phyloP scores from a whole-genome alignment of 2,329 filamentous ascomycete genomes.

The Pezicula rhizophila region DNA sequence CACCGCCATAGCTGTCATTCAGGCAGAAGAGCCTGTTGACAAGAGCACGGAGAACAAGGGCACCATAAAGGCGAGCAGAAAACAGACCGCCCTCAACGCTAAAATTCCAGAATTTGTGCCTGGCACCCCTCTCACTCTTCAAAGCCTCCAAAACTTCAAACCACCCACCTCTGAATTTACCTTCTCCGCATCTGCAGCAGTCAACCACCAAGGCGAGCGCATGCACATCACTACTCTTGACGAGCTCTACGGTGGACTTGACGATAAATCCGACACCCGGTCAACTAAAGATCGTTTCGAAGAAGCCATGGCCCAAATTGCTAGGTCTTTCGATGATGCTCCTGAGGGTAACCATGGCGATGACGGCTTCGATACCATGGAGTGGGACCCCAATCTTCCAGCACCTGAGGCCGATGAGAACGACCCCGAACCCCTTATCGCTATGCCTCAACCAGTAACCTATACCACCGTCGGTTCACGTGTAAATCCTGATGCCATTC shows the following conservation, averaged over 20 bases:
- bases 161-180: no score
- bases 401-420: constrained; percentile 12
- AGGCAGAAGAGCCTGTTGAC: no score
- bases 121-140: no score
- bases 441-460: constrained; percentile 22
- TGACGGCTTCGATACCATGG: constrained; percentile 24
- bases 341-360: constrained; percentile 4
- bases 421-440: constrained; percentile 23
- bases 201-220: background rate
- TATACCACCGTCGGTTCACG: constrained; percentile 30
- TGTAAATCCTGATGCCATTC: constrained; percentile 23
- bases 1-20: no score
- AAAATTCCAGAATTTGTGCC: no score
- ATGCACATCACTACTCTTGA: background rate
- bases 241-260: background rate
- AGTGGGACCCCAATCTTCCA: constrained; percentile 25
- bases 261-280: background rate
- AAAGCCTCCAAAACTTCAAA: no score
- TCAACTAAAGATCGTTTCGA: background rate
- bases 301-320: background rate
- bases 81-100: no score
- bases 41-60: no score
- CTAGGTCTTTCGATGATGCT: background rate
- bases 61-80: no score
- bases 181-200: background rate